Evolutionary conservation across 2,329 filamentous ascomycete species (phyloP), one percentile per base, ranked within the genome.

Genomic region (Colletotrichum caudatum): DNA sequence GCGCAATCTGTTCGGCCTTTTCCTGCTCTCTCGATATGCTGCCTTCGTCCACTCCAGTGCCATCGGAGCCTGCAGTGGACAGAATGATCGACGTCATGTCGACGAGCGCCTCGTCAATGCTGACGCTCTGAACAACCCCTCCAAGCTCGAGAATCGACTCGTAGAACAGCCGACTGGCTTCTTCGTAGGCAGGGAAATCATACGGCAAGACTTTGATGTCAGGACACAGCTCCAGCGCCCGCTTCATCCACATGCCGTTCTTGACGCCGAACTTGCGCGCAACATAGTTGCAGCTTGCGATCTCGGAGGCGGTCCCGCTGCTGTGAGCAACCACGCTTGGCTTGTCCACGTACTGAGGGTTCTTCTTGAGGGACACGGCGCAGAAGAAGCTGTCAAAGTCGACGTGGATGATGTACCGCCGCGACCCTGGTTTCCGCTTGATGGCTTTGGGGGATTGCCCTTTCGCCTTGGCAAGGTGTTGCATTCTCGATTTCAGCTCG

Each of bases 171-270:
- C 89, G 88, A 77, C 96, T 99, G 1, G 95, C 94, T 71, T 95
- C 92, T 83, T 99, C 96, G 76, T 99, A 99, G 0, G 91, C 95
- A 2, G 93, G 92, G 78, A 98, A 99, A 78, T 99, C 95, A 76
- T 99, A 99, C 0, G 95, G 93, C n/a, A 99, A 79, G 1, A 98
- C 91, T 75, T 97, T 94, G 23, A 99, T 84, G 29, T 94, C 90
- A 0, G 95, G 92, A 78, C 94, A 99, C 23, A 96, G 81, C 75
- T 96, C 92, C 71, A 92, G 86, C 0, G 96, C 96, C 44, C 88
- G 87, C 79, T 95, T 97, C 95, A 99, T 98, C 96, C 97, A 99
- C 96, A 98, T 99, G 48, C 97, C 97, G 76, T 99, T 99, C 78
- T 95, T 97, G 66, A 99, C 87, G 1, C 95, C 95, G 76, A 91